Conservation (phyloP, 805 yeast species). For the Kazachstania taianensis region DNA sequence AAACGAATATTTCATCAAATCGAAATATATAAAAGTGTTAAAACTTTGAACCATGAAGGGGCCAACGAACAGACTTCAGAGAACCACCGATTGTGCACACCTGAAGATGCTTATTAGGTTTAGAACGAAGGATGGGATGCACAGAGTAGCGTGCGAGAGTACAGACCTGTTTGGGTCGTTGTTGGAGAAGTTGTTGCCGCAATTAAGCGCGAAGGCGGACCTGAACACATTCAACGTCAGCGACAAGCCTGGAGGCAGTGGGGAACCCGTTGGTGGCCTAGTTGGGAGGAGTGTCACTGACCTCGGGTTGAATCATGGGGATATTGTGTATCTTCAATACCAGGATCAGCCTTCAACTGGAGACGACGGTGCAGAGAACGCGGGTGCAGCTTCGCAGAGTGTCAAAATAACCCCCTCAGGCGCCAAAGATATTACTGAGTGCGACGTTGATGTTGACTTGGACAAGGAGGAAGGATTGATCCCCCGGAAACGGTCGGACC, state of each 20-base stretch:
- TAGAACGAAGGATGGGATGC: constrained; percentile 76
- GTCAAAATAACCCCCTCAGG: background rate
- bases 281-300: constrained; percentile 27
- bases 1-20: too few species aligned
- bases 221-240: constrained; percentile 21
- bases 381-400: background rate
- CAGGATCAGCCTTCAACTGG: constrained; percentile 4
- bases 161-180: constrained; percentile 36
- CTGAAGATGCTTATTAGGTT: constrained; percentile 72
- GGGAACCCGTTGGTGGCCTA: constrained; percentile 15
- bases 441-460: constrained; percentile 55
- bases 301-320: constrained; percentile 52
- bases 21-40: too few species aligned
- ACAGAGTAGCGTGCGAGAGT: constrained; percentile 48
- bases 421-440: constrained; percentile 34
- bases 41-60: too few species aligned
- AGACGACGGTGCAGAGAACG: background rate
- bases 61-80: too few species aligned
- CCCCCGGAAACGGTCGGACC: constrained; percentile 43
- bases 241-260: constrained; percentile 12
- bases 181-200: constrained; percentile 31
- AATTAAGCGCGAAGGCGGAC: constrained; percentile 18
- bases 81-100: too few species aligned
- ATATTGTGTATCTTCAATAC: constrained; percentile 41
- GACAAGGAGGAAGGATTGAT: constrained; percentile 67